Evolutionary conservation across 2,329 filamentous ascomycete genomes (phyloP).

Genomic region (Fusarium staphyleae): DNA sequence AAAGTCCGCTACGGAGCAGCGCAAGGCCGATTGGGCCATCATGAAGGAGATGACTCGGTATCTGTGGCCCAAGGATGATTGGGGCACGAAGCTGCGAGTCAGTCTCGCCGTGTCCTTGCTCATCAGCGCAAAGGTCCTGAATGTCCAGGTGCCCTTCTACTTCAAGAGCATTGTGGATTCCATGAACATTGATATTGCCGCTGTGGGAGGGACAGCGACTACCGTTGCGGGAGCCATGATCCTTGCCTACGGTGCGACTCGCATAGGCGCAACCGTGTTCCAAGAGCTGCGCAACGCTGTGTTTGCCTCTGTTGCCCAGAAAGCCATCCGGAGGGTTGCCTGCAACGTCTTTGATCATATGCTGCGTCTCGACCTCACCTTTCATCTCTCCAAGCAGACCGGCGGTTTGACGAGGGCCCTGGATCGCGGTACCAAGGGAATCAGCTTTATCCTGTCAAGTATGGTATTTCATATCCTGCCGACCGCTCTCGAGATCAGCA

Average conservation of each 20-base stretch:
- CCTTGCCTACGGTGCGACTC: constrained; percentile 86
- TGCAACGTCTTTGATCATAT: constrained; percentile 92
- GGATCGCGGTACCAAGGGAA: constrained; percentile 96
- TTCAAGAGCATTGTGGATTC: constrained; percentile 98
- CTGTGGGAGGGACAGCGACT: constrained; percentile 84
- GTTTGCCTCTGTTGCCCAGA: constrained; percentile 96
- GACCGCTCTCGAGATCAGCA: constrained; percentile 88
- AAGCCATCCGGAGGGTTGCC: constrained; percentile 90
- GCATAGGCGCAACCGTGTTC: constrained; percentile 87
- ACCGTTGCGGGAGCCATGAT: constrained; percentile 93
- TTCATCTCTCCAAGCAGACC: constrained; percentile 93
- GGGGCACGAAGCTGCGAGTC: constrained; percentile 79
- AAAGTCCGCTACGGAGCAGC: constrained; percentile 79
- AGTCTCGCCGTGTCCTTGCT: constrained; percentile 83
- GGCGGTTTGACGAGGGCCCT: constrained; percentile 93
- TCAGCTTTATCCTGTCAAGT: constrained; percentile 94
- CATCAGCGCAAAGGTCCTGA: constrained; percentile 90
- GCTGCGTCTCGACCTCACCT: constrained; percentile 86
- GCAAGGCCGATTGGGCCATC: constrained; percentile 97
- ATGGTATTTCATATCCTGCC: constrained; percentile 99
- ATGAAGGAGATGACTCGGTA: constrained; percentile 98
- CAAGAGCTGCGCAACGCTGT: constrained; percentile 95
- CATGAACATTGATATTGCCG: constrained; percentile 94
- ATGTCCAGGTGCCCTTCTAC: constrained; percentile 98
- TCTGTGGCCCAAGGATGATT: constrained; percentile 88